phyloP scores from a whole-genome alignment of 1,284 basidiomycete genomes.

The Pterulicium gracile region DNA sequence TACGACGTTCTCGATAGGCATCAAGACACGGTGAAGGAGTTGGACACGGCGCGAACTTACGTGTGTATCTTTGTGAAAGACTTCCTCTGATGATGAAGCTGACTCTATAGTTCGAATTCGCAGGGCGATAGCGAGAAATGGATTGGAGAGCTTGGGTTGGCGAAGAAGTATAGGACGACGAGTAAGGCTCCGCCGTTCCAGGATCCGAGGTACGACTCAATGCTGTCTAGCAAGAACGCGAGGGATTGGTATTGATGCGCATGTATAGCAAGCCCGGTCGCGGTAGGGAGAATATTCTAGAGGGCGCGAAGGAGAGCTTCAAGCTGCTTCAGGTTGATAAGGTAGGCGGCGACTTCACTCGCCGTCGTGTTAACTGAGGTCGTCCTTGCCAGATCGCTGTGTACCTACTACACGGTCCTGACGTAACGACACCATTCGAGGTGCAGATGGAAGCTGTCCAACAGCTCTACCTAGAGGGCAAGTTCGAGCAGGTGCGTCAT shows the following conservation, averaged over 20 bases:
- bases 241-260: too few species aligned
- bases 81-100: neutral
- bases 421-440: conserved; percentile 33
- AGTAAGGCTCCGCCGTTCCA: neutral
- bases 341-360: neutral
- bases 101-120: neutral
- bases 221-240: too few species aligned
- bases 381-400: neutral
- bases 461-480: conserved; percentile 30
- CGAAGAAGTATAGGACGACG: neutral
- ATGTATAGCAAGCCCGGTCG: too few species aligned
- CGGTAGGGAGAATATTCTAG: neutral
- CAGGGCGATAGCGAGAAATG: neutral
- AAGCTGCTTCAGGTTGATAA: neutral
- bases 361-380: neutral
- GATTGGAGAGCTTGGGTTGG: neutral
- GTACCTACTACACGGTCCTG: conserved; percentile 29
- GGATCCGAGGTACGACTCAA: too few species aligned
- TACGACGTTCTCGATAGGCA: neutral
- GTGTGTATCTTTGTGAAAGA: neutral
- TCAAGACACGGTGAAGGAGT: neutral
- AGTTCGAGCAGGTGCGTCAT: conserved; percentile 23
- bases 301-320: neutral
- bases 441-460: conserved; percentile 33
- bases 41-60: neutral